A percentile compares a stretch with the other conserved stretches of the same genome.
phyloP scores from a whole-genome alignment of 2,329 filamentous ascomycete species.

The Ophiocordyceps robertsii region DNA sequence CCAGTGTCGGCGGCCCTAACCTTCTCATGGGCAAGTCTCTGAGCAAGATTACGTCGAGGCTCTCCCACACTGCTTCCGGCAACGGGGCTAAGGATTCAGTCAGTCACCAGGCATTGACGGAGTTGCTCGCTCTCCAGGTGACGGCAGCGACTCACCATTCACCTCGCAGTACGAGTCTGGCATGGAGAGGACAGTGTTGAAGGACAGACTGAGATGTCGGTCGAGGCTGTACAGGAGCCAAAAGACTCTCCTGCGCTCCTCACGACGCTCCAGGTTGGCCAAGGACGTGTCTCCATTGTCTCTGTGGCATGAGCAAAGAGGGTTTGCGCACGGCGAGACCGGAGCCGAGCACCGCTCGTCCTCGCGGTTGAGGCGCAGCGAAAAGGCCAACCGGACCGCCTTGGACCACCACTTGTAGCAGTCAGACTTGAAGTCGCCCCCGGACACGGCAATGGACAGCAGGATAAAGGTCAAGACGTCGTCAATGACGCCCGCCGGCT shows the following conservation, averaged over 20 bases:
- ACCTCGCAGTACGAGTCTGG: constrained; percentile 32
- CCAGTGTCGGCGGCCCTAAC: constrained; percentile 23
- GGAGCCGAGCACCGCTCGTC: constrained; percentile 18
- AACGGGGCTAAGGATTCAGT: constrained; percentile 16
- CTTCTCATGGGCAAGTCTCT: constrained; percentile 17
- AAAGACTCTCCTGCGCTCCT: constrained; percentile 31
- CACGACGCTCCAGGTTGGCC: constrained; percentile 24
- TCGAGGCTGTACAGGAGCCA: constrained; percentile 35
- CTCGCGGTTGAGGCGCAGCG: constrained; percentile 23
- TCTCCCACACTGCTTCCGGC: constrained; percentile 26
- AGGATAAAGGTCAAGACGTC: constrained; percentile 31
- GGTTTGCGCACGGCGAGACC: constrained; percentile 16
- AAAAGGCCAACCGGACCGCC: constrained; percentile 22
- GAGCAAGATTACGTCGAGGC: constrained; percentile 17
- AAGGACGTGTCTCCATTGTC: constrained; percentile 12
- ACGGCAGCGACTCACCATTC: constrained; percentile 13
- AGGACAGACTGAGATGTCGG: constrained; percentile 31
- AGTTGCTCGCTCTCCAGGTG: neutral
- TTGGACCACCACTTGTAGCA: constrained; percentile 34
- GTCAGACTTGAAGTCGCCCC: constrained; percentile 33
- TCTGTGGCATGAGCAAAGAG: constrained; percentile 16
- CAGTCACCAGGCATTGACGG: neutral
- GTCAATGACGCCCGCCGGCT: constrained; percentile 21
- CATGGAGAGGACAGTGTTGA: constrained; percentile 28
- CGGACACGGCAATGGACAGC: constrained; percentile 30